Conservation (phyloP, 805 yeast species). For the Debaryomyces prosopidis region DNA sequence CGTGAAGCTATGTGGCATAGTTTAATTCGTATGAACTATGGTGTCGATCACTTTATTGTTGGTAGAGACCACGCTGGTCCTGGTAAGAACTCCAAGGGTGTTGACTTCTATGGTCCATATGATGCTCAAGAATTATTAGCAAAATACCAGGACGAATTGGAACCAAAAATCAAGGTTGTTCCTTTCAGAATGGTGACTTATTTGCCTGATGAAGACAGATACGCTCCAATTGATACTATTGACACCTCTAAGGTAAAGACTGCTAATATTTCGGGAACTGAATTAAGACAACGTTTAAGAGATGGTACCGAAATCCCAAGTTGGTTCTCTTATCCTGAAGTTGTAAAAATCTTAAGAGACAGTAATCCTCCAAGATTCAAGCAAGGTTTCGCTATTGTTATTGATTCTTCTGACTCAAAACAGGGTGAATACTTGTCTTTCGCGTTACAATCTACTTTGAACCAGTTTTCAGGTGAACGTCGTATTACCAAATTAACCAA, state of each 20-base stretch:
- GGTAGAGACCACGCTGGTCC: constrained; percentile 99
- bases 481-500: constrained; percentile 60
- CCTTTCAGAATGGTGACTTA: constrained; percentile 98
- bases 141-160: constrained; percentile 71
- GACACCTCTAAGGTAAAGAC: constrained; percentile 73
- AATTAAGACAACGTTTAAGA: constrained; percentile 82
- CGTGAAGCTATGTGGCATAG: constrained; percentile 99
- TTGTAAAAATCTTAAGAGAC: constrained; percentile 85
- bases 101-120: constrained; percentile 94
- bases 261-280: constrained; percentile 92
- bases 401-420: constrained; percentile 53
- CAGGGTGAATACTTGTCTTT: constrained; percentile 55
- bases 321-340: constrained; percentile 98
- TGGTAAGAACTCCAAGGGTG: constrained; percentile 83
- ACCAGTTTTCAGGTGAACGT: constrained; percentile 86
- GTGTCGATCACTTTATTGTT: constrained; percentile 95
- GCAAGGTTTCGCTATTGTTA: constrained; percentile 84
- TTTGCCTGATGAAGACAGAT: constrained; percentile 91
- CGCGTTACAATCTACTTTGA: constrained; percentile 86
- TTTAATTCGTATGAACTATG: constrained; percentile 91
- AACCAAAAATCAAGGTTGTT: constrained; percentile 71
- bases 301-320: constrained; percentile 89
- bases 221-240: constrained; percentile 92
- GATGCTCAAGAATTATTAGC: constrained; percentile 93
- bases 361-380: constrained; percentile 87